phyloP scores from a whole-genome alignment of 805 yeast genomes.

The Zygoascus ofunaensis region DNA sequence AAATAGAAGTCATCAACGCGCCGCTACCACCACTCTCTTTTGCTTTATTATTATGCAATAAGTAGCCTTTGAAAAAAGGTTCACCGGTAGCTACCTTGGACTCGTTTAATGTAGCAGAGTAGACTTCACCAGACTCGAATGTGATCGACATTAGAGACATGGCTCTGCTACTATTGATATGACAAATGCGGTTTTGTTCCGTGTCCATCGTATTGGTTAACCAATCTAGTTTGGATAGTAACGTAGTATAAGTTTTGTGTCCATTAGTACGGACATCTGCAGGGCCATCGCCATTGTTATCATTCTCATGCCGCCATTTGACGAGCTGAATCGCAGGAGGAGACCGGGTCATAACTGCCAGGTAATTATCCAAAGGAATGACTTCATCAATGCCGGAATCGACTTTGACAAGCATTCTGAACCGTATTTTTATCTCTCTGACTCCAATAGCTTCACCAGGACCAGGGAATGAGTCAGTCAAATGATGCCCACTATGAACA shows the following conservation, averaged over 20 bases:
- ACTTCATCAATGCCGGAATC: constrained; percentile 25
- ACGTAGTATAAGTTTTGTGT: constrained; percentile 10
- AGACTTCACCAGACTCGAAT: constrained; percentile 21
- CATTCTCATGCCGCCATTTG: constrained; percentile 8
- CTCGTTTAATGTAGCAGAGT: constrained; percentile 13
- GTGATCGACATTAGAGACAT: constrained; percentile 27
- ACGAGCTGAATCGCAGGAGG: constrained; percentile 17
- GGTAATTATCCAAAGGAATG: constrained; percentile 19
- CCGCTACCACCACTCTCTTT: too few relatives aligned
- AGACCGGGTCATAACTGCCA: constrained; percentile 18
- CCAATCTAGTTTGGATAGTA: constrained; percentile 13
- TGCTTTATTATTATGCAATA: constrained; percentile 7
- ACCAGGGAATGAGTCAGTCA: constrained; percentile 24
- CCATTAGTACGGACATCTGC: background rate
- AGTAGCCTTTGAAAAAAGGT: constrained; percentile 9
- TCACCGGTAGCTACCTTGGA: constrained; percentile 9
- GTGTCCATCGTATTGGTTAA: constrained; percentile 10
- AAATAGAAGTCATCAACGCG: constrained; percentile 28
- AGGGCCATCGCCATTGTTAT: background rate
- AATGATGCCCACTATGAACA: constrained; percentile 7
- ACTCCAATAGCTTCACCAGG: constrained; percentile 34
- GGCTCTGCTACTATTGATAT: constrained; percentile 21
- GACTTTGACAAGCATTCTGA: constrained; percentile 21
- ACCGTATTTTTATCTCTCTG: constrained; percentile 24
- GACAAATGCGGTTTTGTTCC: constrained; percentile 12